phyloP scores from a whole-genome alignment of 345 rosid species.

The Salix brachista region DNA sequence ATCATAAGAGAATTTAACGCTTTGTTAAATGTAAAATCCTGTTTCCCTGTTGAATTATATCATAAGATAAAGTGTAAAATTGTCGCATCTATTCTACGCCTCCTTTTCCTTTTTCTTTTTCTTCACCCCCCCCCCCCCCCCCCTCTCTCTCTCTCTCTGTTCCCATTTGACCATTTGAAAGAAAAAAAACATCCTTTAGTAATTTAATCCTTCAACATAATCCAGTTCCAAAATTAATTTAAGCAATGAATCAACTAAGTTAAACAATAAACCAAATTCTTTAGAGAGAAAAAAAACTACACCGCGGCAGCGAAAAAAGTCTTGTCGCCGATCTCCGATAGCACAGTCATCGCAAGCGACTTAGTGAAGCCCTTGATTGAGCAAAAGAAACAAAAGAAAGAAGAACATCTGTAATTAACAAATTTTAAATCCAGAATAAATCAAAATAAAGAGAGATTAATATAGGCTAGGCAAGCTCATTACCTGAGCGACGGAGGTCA shows the following conservation, averaged over 20 bases:
- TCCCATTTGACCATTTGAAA: background rate
- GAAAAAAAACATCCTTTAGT: background rate
- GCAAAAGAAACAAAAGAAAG: constrained; percentile 1
- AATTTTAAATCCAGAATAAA: background rate
- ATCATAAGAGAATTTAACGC: background rate
- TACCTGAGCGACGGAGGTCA: constrained; percentile 70
- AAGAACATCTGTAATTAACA: background rate
- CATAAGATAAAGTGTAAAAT: background rate
- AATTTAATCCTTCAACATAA: background rate
- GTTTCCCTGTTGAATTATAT: background rate
- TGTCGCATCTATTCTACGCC: background rate
- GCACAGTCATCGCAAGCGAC: constrained; percentile 93
- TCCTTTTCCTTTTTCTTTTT: background rate
- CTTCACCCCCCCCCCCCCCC: no score
- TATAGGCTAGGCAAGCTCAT: background rate
- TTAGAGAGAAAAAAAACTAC: constrained; percentile 1
- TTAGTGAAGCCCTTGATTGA: constrained; percentile 75
- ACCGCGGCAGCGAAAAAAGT: constrained; percentile 99
- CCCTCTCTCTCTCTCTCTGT: background rate
- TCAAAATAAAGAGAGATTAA: background rate
- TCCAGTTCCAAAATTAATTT: background rate
- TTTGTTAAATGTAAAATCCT: background rate
- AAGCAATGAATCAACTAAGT: background rate
- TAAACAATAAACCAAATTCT: background rate
- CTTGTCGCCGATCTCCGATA: constrained; percentile 98